Evolutionary conservation across 352 stramenopile genomes (phyloP), one percentile per base, ranked within the genome.

Genomic region (Pythium chondricola): DNA sequence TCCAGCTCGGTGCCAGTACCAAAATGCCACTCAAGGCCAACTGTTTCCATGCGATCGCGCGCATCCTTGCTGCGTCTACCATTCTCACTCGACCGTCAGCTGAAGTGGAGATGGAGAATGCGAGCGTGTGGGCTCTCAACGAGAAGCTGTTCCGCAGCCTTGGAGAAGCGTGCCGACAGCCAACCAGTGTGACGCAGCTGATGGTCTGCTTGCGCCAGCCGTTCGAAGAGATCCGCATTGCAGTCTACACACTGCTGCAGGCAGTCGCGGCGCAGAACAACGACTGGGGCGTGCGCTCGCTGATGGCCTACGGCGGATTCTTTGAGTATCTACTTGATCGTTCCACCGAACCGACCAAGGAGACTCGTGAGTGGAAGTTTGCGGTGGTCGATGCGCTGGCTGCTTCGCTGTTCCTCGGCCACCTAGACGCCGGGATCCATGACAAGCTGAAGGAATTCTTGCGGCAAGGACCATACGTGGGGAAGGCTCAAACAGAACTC

Each of bases 331-430:
- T 94, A 27, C 48, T 92, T 50, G 77, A 94, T 56, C 76, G 81
- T 29, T 67, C 61, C 18, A 94, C 83, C 8, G 83, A 94, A 51
- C 78, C 81, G 21, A 91, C 72, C 21, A 94, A 93, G 43, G 66
- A 85, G 43, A 86, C 78, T 21, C 74, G 81, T 53, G 83, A 94
- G 63, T 94, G 83, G 83, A 94, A 94, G 56, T 94, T 94, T 56
- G 77, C 83, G 7, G 63, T 94, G 43, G 66, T 88, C n/a, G 83
- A 93, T 35, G 74, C 78, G 20, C 45, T 92, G 9, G 18, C 92
- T 13, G 73, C 65, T 10, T 92, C 80, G n/a, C 74, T 66, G 13
- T 90, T 84, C 44, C 57, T 70, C 45, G 42, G 60, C 25, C 56
- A 71, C n/a, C 52, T 93, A 20, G 80, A 88, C n/a, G 38, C 51